Evolutionary conservation across 176 grass and related monocot genomes (phyloP).

Genomic region (Zoysia pacifica): DNA sequence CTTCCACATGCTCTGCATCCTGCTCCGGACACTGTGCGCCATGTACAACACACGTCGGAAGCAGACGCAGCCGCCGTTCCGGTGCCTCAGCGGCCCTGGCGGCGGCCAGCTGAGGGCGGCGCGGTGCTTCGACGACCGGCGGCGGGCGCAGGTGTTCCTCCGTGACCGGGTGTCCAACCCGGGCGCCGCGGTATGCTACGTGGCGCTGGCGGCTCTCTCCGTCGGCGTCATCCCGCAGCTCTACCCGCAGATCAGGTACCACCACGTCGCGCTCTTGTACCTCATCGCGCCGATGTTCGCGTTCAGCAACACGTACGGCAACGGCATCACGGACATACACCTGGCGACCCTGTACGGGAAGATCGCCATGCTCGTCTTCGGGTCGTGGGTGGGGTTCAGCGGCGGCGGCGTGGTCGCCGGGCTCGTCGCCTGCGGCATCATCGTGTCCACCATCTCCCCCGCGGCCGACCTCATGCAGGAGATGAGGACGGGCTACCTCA

Average conservation of each 20-base stretch:
- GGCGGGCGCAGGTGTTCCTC: conserved; percentile 46
- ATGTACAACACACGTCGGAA: conserved; percentile 9
- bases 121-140: conserved; percentile 53
- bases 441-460: conserved; percentile 48
- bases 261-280: conserved; percentile 51
- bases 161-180: conserved; percentile 48
- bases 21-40: conserved; percentile 31
- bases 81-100: conserved; percentile 10
- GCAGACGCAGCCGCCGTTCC: conserved; percentile 12
- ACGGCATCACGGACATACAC: conserved; percentile 54
- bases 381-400: conserved; percentile 44
- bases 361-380: conserved; percentile 50
- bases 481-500: conserved; percentile 66
- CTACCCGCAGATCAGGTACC: conserved; percentile 49
- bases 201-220: conserved; percentile 39
- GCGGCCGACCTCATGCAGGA: conserved; percentile 59
- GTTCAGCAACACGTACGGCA: conserved; percentile 68
- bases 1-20: conserved; percentile 55
- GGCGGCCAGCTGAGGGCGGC: neutral
- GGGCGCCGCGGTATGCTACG: conserved; percentile 27
- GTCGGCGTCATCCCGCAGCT: conserved; percentile 39
- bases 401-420: conserved; percentile 57
- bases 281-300: conserved; percentile 50
- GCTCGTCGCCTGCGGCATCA: conserved; percentile 42
- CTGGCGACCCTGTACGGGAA: conserved; percentile 48